Evolutionary conservation across 768 basidiomycete species (phyloP), one percentile per base, ranked within the genome.

Genomic region (Hygrophoropsis aurantiaca): DNA sequence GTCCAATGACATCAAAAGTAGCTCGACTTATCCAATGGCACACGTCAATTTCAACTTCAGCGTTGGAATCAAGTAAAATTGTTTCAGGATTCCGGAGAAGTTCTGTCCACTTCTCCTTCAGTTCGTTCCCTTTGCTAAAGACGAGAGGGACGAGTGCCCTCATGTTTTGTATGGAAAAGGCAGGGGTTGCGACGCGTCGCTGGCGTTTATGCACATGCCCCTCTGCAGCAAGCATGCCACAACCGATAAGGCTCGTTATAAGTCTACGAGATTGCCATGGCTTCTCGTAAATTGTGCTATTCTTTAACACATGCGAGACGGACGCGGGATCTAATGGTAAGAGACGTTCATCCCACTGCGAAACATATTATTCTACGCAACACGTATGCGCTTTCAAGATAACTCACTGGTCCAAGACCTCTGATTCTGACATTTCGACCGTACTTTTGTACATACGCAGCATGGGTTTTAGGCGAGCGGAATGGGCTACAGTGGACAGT

Each of bases 1-100:
- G 63, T 1, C 92, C 94, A 55, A 97, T 92, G 36, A 94, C 84
- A 62, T 95, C 94, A 58, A 97, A 88, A 0, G 92, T 92, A 8
- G 85, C 84, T 35, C 90, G 77, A 52, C 84, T 87, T 26, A 94
- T 66, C 86, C 87, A 94, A 54, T 79, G 81, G 58, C 80, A 84
- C 6, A 94, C 80, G 57, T 97, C 90, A 20, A 97, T 59, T 57
- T 57, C 74, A 50, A 61, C 57, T 6, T 58, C 71, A 7, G 58
- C 68, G 53, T 42, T 59, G 60, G 5, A 65, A 2, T 45, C 42
- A 10, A 23, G 15, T 20, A 44, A 21, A 24, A 46, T 35, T 34
- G 51, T 51, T 69, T 53, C 56, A 67, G 48, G 65, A 20, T 40
- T 47, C 47, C 56, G 51, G 40, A 80, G 62, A 56, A 85, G 70